phyloP scores from a whole-genome alignment of 2,329 filamentous ascomycete genomes.

The Trichoderma sp. region DNA sequence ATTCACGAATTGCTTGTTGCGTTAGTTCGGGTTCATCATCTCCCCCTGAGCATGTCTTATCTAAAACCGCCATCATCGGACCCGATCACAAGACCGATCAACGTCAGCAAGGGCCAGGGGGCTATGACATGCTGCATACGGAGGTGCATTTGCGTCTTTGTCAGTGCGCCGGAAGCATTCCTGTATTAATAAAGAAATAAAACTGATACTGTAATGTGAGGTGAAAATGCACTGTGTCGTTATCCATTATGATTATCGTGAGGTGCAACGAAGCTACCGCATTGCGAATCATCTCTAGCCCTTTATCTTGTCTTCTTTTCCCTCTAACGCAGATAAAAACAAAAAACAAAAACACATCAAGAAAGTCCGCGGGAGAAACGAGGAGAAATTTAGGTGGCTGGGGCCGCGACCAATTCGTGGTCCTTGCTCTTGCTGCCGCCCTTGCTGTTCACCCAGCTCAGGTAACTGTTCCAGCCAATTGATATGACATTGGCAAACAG shows the following conservation, averaged over 20 bases:
- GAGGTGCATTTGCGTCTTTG: not conserved
- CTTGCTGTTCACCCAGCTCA: slow-evolving; percentile 59
- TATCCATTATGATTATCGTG: slow-evolving; percentile 8
- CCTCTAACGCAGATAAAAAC: not conserved
- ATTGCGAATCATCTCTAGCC: slow-evolving; percentile 3
- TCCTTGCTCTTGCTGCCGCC: slow-evolving; percentile 21
- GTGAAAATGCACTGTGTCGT: slow-evolving; percentile 11
- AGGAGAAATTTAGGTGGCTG: not conserved
- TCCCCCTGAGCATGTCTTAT: slow-evolving; percentile 9
- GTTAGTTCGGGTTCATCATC: not conserved
- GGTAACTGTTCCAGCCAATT: slow-evolving; percentile 63
- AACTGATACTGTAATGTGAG: not conserved
- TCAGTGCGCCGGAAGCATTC: not conserved
- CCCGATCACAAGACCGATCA: slow-evolving; percentile 13
- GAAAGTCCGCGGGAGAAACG: not conserved
- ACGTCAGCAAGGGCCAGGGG: slow-evolving; percentile 13
- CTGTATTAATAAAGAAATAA: not conserved
- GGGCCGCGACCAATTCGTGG: slow-evolving; percentile 19
- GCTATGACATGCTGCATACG: not conserved
- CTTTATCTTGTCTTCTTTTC: slow-evolving; percentile 7
- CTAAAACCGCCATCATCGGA: slow-evolving; percentile 10
- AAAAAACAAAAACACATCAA: not conserved
- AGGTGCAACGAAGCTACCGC: not conserved
- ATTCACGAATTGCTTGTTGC: not conserved
- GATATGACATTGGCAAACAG: slow-evolving; percentile 82